Evolutionary conservation across 2,329 filamentous ascomycete genomes (phyloP).

Genomic region (Colletotrichum melonis): DNA sequence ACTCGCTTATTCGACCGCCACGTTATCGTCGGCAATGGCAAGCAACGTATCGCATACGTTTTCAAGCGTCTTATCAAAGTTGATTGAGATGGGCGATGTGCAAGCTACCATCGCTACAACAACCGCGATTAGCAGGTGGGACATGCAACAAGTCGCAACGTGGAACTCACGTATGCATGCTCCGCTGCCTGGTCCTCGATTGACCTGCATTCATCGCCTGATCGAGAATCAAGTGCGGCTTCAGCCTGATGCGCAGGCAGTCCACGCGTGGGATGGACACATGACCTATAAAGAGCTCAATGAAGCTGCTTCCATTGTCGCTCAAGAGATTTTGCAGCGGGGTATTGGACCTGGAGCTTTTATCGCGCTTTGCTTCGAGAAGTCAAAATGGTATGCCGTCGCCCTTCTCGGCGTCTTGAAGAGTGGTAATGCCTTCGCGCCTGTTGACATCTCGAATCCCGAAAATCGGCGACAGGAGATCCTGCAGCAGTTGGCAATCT

Average conservation of each 20-base stretch:
- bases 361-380: conserved; percentile 43
- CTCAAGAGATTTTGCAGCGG: conserved; percentile 4
- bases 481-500: background rate
- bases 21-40: conserved; percentile 6
- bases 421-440: conserved; percentile 45
- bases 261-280: conserved; percentile 36
- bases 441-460: conserved; percentile 40
- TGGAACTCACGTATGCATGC: background rate
- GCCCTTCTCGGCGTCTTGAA: conserved; percentile 45
- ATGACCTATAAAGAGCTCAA: conserved; percentile 30
- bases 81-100: background rate
- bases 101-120: background rate
- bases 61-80: background rate
- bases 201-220: conserved; percentile 37
- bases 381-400: conserved; percentile 41
- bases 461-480: background rate
- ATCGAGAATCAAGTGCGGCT: conserved; percentile 28
- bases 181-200: fast-evolving
- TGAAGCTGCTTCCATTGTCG: conserved; percentile 1
- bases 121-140: background rate
- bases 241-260: conserved; percentile 34
- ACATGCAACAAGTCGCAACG: background rate
- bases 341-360: conserved; percentile 38
- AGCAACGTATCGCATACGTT: conserved; percentile 11
- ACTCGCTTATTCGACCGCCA: conserved; percentile 2